Percentiles rank a stretch among this genome's conserved stretches.
Conservation (phyloP, 2,329 filamentous ascomycete species). For the Orbilia ellipsospora region DNA sequence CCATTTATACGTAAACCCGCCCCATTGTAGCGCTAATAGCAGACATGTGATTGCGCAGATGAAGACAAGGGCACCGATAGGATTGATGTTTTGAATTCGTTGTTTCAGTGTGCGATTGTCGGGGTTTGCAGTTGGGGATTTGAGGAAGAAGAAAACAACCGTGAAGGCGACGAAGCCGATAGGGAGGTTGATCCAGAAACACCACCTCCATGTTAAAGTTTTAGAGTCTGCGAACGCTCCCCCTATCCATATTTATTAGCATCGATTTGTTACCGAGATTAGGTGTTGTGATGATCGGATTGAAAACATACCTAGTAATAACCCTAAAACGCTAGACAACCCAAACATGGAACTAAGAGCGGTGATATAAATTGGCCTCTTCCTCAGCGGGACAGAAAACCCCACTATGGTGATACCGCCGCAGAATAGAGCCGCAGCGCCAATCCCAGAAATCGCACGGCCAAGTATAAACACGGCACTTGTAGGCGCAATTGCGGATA, state of each 20-base stretch:
- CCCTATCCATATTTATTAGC: neutral
- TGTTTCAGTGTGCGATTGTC: too few relatives aligned
- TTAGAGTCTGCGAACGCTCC: constrained; percentile 62
- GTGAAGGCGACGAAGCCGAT: constrained; percentile 62
- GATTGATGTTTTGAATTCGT: constrained; percentile 56
- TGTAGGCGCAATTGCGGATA: too few relatives aligned
- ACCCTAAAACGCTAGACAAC: constrained; percentile 65
- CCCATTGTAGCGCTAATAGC: constrained; percentile 61
- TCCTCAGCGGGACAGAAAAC: constrained; percentile 57
- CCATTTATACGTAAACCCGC: constrained; percentile 60
- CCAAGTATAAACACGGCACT: too few relatives aligned
- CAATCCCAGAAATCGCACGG: too few relatives aligned
- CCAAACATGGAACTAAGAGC: constrained; percentile 65
- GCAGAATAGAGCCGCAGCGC: too few relatives aligned
- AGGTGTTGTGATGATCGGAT: too few relatives aligned
- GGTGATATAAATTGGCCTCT: constrained; percentile 59
- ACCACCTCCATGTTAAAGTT: constrained; percentile 66
- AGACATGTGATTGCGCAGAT: constrained; percentile 60
- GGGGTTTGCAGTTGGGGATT: constrained; percentile 49
- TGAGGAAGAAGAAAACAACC: constrained; percentile 62
- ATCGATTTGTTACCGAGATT: too few relatives aligned
- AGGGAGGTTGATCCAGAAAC: constrained; percentile 58
- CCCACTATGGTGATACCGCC: too few relatives aligned
- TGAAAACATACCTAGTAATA: constrained; percentile 64
- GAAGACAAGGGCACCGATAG: constrained; percentile 61